Base-by-base conservation (phyloP, 192 early-diverging fungal species). In the Borealophlyctis nickersoniae region DNA sequence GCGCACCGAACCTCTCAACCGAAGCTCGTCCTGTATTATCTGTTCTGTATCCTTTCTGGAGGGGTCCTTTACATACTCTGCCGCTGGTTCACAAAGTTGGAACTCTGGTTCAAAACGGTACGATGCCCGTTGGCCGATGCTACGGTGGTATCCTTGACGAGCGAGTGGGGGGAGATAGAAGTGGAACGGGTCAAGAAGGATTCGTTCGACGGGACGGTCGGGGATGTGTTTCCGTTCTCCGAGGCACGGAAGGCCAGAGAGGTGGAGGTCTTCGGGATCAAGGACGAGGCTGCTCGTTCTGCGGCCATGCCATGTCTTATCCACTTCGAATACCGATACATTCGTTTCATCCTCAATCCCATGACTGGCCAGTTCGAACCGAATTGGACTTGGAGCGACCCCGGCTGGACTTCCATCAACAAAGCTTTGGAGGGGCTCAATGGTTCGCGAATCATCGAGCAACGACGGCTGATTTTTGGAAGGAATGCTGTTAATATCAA, bases 71-170 rank as follows among this genome's bases (percentile, higher is more conserved):
- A 85, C 56, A 73, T 97, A 19, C 49, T 94, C 11, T 88, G 85
- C 51, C 87, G 92, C 31, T 97, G 96, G 95, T 68, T 96, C 35
- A 91, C 92, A 54, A 68, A 66, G 23, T 80, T 87, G 76, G 88
- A 85, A 68, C 80, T 95, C 31, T 61, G 65, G 52, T 85, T 89
- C 79, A 87, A 88, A 0, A 88, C 88, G n/a, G 48, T 35, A 13
- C 70, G 62, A 1, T 87, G 77, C 31, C 73, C 81, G n/a, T 77
- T 97, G 52, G 80, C 76, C 49, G 81, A 86, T 29, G 93, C 96
- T 2, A 80, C 86, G n/a, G 85, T 83, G 2, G 80, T 92, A 11
- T 76, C 78, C 70, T 81, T 85, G 29, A 70, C 27, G 36, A 79
- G 77, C 53, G 72, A 76, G 32, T 84, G 69, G 72, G 66, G 59